Percentiles rank a stretch among this genome's conserved stretches.
Conservation (phyloP, 2,329 filamentous ascomycete genomes). For the Trichoderma asperellum region DNA sequence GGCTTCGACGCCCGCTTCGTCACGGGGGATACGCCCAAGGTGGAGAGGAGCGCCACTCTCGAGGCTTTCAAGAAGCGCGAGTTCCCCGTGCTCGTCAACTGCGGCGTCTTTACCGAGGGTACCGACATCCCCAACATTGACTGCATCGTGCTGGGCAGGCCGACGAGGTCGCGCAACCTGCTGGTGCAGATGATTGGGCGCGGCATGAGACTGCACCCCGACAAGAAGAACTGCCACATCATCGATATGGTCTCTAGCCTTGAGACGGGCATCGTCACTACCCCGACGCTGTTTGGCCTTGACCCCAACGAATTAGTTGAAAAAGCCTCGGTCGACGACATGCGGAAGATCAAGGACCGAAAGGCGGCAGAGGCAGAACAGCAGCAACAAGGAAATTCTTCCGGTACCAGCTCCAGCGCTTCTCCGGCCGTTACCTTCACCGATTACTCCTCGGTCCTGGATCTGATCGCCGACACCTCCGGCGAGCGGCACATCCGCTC, state of each 20-base stretch:
- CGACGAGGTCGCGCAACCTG: slow-evolving; percentile 89
- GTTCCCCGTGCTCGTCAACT: slow-evolving; percentile 90
- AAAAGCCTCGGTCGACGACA: slow-evolving; percentile 63
- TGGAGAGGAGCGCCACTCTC: slow-evolving; percentile 70
- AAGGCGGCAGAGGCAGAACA: slow-evolving; percentile 45
- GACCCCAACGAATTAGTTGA: slow-evolving; percentile 79
- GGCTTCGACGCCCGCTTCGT: slow-evolving; percentile 85
- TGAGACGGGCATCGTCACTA: slow-evolving; percentile 82
- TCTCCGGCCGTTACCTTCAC: slow-evolving; percentile 71
- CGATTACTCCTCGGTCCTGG: slow-evolving; percentile 89
- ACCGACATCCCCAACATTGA: slow-evolving; percentile 98
- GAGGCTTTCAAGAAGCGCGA: slow-evolving; percentile 75
- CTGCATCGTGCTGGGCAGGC: slow-evolving; percentile 84
- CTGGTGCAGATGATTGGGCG: slow-evolving; percentile 97
- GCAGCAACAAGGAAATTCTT: slow-evolving; percentile 30
- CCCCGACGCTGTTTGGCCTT: slow-evolving; percentile 89
- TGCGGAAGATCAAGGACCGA: slow-evolving; percentile 60
- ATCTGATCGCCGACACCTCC: slow-evolving; percentile 81
- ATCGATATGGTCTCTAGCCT: slow-evolving; percentile 94
- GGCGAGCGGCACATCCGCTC: slow-evolving; percentile 77
- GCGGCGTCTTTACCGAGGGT: slow-evolving; percentile 94
- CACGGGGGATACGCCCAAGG: slow-evolving; percentile 76
- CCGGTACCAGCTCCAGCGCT: slow-evolving; percentile 29
- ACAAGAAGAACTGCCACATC: slow-evolving; percentile 87
- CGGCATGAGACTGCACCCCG: slow-evolving; percentile 80